Evolutionary conservation across 805 yeast species (phyloP).

Genomic region (Kluyveromyces aestuarii): DNA sequence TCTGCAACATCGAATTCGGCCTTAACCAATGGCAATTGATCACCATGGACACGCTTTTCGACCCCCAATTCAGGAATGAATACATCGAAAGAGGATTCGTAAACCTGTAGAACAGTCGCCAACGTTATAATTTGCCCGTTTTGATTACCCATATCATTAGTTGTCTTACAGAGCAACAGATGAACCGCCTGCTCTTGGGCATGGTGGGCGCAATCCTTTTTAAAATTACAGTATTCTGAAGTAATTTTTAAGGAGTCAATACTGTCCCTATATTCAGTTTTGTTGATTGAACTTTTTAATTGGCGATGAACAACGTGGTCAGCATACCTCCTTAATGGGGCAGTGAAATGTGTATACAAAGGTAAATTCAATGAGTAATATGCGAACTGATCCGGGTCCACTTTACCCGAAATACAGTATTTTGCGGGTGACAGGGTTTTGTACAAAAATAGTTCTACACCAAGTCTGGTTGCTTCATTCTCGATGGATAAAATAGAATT

Average conservation of each 20-base stretch:
- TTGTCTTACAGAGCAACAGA: slow-evolving; percentile 70
- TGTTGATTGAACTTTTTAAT: slow-evolving; percentile 53
- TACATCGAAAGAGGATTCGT: slow-evolving; percentile 93
- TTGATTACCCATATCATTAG: slow-evolving; percentile 58
- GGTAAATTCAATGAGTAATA: slow-evolving; percentile 81
- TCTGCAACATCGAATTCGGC: slow-evolving; percentile 78
- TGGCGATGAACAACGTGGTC: slow-evolving; percentile 92
- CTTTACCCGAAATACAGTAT: slow-evolving; percentile 81
- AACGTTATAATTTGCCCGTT: slow-evolving; percentile 77
- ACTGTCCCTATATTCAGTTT: slow-evolving; percentile 40
- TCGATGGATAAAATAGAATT: slow-evolving; percentile 57
- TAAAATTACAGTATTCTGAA: slow-evolving; percentile 90
- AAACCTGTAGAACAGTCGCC: slow-evolving; percentile 86
- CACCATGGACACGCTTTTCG: slow-evolving; percentile 95
- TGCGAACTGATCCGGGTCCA: slow-evolving; percentile 65
- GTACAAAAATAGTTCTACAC: slow-evolving; percentile 68
- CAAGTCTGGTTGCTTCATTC: slow-evolving; percentile 54
- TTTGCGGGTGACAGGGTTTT: slow-evolving; percentile 82
- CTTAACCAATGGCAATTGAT: slow-evolving; percentile 83
- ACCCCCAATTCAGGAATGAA: slow-evolving; percentile 88
- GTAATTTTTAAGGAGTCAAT: slow-evolving; percentile 66
- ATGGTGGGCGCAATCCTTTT: slow-evolving; percentile 84
- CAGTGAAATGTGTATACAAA: slow-evolving; percentile 84
- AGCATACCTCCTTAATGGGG: slow-evolving; percentile 86
- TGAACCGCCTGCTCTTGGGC: slow-evolving; percentile 96